Conservation (phyloP, 495 filamentous ascomycete genomes). For the Podospora australis region DNA sequence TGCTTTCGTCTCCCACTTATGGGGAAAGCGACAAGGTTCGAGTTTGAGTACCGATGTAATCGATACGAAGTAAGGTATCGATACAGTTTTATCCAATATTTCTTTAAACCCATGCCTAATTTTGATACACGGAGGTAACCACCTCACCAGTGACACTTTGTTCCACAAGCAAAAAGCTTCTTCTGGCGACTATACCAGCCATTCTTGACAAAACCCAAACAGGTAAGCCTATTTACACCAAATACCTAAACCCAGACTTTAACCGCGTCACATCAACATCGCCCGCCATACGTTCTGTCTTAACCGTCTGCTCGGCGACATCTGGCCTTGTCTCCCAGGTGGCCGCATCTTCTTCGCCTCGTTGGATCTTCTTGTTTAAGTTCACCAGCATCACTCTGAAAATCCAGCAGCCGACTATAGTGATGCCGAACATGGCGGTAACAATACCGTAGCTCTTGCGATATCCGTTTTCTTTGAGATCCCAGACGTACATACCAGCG, state of each 20-base stretch:
- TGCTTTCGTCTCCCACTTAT: too few relatives aligned
- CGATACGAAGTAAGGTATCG: too few relatives aligned
- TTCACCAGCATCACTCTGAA: conserved; percentile 56
- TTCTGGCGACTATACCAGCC: too few relatives aligned
- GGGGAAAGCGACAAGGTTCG: too few relatives aligned
- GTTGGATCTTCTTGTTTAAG: conserved; percentile 67
- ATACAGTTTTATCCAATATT: too few relatives aligned
- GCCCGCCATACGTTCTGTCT: conserved; percentile 10
- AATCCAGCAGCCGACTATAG: conserved; percentile 33
- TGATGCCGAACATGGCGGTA: conserved; percentile 60
- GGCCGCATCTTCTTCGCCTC: conserved; percentile 26
- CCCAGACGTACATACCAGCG: conserved; percentile 72
- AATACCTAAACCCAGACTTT: conserved; percentile 12
- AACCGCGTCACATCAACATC: background rate
- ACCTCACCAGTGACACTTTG: too few relatives aligned
- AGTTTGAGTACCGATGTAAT: too few relatives aligned
- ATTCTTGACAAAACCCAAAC: too few relatives aligned
- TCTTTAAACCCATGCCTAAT: too few relatives aligned
- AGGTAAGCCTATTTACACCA: too few relatives aligned
- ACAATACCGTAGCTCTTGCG: conserved; percentile 43
- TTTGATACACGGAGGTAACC: too few relatives aligned
- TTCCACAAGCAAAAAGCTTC: too few relatives aligned
- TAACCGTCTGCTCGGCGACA: conserved; percentile 15
- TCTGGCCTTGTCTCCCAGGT: conserved; percentile 18
- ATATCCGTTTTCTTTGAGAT: conserved; percentile 34